phyloP scores from a whole-genome alignment of 2,329 filamentous ascomycete species.

The Lachnellula occidentalis region DNA sequence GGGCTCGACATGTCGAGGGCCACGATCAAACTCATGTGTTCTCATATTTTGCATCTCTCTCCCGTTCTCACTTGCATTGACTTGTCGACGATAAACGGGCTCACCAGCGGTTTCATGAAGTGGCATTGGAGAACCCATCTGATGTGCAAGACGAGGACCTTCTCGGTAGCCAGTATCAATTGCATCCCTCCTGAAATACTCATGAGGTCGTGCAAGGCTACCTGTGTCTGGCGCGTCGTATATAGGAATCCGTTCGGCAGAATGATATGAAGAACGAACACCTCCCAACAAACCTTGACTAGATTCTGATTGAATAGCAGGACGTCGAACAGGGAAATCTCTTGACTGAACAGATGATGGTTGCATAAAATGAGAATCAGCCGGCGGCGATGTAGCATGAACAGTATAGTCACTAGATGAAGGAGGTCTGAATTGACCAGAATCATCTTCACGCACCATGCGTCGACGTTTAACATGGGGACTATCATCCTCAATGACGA shows the following conservation, averaged over 20 bases:
- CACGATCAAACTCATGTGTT: slow-evolving; percentile 14
- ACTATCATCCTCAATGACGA: slow-evolving; percentile 29
- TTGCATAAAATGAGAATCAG: slow-evolving; percentile 24
- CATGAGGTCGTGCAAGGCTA: slow-evolving; percentile 13
- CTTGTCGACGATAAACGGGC: slow-evolving; percentile 9
- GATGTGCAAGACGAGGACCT: slow-evolving; percentile 8
- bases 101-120: slow-evolving; percentile 10
- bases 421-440: slow-evolving; percentile 23
- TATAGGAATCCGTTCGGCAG: slow-evolving; percentile 20
- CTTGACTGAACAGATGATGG: slow-evolving; percentile 19
- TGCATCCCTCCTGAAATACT: slow-evolving; percentile 15
- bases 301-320: slow-evolving; percentile 13
- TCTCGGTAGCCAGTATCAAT: slow-evolving; percentile 6
- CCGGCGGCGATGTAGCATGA: slow-evolving; percentile 13
- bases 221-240: slow-evolving; percentile 22
- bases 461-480: slow-evolving; percentile 28
- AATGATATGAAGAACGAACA: slow-evolving; percentile 15
- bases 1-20: slow-evolving; percentile 14
- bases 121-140: slow-evolving; percentile 11
- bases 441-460: slow-evolving; percentile 24
- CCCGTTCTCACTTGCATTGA: slow-evolving; percentile 3
- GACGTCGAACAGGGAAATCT: slow-evolving; percentile 14
- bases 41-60: slow-evolving; percentile 6
- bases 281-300: slow-evolving; percentile 26
- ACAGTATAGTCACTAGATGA: slow-evolving; percentile 20